These are phyloP conservation scores for Agarophyton chilense DNA, from an alignment of 23 red algal genomes.

Conservation along the genomic window DNA sequence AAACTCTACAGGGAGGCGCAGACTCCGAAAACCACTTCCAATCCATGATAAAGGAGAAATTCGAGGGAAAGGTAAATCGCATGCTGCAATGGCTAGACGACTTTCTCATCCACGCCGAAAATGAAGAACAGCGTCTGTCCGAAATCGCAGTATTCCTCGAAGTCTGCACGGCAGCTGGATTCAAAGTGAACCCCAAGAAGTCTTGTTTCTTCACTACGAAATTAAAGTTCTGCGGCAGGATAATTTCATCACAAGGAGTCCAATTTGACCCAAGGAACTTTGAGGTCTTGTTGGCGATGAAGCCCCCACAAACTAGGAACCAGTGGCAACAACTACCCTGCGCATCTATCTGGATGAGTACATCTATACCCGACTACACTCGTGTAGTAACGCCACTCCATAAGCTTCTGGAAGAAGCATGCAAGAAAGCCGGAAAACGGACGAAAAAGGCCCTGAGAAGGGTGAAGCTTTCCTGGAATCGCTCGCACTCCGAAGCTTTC, in stretches of 20 bases:
- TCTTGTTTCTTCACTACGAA: background rate
- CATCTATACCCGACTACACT: background rate
- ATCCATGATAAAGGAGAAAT: too few species aligned
- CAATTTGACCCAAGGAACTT: constrained; percentile 8
- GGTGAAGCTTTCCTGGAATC: too few species aligned
- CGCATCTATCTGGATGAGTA: constrained; percentile 27
- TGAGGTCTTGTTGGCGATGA: constrained; percentile 2
- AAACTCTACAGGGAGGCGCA: too few species aligned
- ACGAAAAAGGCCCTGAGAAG: too few species aligned
- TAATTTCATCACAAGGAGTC: constrained; percentile 19
- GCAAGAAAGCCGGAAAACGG: too few species aligned
- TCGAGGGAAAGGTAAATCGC: too few species aligned
- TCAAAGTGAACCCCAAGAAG: constrained; percentile 41
- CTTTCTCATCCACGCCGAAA: constrained; percentile 3
- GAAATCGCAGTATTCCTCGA: too few species aligned
- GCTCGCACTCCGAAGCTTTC: too few species aligned
- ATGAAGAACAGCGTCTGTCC: background rate
- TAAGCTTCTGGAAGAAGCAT: too few species aligned
- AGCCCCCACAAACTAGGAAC: too few species aligned
- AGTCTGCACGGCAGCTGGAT: background rate
- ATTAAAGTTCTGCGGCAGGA: constrained; percentile 29
- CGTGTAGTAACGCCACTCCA: background rate
- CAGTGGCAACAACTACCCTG: constrained; percentile 34
- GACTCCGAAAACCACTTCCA: too few species aligned
- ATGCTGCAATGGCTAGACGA: constrained; percentile 37